Base-by-base conservation (phyloP, 2,329 filamentous ascomycete species). In the Botrytis medusae region DNA sequence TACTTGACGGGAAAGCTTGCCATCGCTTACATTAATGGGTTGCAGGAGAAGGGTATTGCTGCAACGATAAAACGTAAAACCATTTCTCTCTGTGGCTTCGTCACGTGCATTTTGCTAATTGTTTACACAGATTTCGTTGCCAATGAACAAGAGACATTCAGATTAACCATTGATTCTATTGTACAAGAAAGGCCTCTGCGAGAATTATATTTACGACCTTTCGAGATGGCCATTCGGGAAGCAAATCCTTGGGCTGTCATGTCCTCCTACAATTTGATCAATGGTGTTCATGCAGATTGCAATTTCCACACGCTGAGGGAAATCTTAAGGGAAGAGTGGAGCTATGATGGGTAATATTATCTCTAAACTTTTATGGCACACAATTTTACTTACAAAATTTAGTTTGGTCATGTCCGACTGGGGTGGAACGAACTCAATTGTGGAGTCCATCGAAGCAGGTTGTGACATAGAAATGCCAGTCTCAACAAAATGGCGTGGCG, bases 1-100 rank as follows among this genome's bases (percentile, higher is more conserved):
- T 87, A 91, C 16, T 85, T 97, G 8, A 93, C 92, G 0, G 92
- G 92, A 46, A 92, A 90, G 75, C 84, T 94, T 74, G 91, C 92
- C 20, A 88, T 91, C 0, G 87, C 91, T 74, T 93, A 93, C 75
- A 91, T 93, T 79, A 89, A 88, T 65, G 92, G 92, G 12, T 84
- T 93, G 72, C 93, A 96, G 79, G 90, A 91, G 37, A 90, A 89
- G 74, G 91, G 91, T 0, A 87, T 96, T 54, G 90, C 91, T 12
- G 92, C 93, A 18, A 93, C 93, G 0, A 90, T 95, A 77, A 96
- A 96, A 84, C 93, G 92, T 89, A 76, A 76, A 81, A 6, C 5
- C 3, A 29, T 25, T 18, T 60, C 12, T n/a, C 1, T 37, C 8
- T 64, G 12, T n/a, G 42, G 10, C 57, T 5, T 29, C 59, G 51